Evolutionary conservation across 768 basidiomycete genomes (phyloP).

Genomic region (Suillus cothurnatus): DNA sequence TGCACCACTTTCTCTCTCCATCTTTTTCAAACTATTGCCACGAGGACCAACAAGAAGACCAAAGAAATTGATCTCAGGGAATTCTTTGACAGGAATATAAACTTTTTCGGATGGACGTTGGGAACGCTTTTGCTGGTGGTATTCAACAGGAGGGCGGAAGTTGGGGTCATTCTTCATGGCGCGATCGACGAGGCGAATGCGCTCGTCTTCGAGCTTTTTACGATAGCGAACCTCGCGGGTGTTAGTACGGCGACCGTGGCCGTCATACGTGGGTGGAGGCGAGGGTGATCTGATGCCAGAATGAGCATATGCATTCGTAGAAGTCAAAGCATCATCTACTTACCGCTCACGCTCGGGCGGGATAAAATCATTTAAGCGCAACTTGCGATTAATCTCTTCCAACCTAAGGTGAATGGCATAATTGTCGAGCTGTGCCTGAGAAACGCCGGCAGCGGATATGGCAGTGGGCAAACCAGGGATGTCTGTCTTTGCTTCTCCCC

Average conservation of each 20-base stretch:
- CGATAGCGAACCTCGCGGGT: conserved; percentile 98
- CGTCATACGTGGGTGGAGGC: conserved; percentile 96
- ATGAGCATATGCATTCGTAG: background rate
- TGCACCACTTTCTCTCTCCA: conserved; percentile 97
- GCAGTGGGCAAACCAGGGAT: conserved; percentile 94
- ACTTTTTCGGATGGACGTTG: conserved; percentile 96
- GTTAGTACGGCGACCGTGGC: conserved; percentile 96
- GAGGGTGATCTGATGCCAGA: conserved; percentile 75
- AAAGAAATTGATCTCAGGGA: conserved; percentile 99
- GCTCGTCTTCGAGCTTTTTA: conserved; percentile 92
- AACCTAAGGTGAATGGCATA: conserved; percentile 95
- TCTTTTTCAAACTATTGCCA: conserved; percentile 98
- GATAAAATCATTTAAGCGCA: conserved; percentile 91
- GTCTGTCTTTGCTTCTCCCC: conserved; percentile 93
- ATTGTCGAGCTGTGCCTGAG: conserved; percentile 94
- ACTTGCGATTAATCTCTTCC: conserved; percentile 96
- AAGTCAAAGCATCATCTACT: conserved; percentile 15
- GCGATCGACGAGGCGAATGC: conserved; percentile 89
- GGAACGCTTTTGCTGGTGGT: conserved; percentile 92
- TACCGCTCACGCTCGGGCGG: conserved; percentile 95
- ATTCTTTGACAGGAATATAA: conserved; percentile 99
- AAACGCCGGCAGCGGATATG: conserved; percentile 90
- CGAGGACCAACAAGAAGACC: conserved; percentile 97
- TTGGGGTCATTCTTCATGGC: conserved; percentile 98
- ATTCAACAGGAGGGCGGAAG: conserved; percentile 96